Percentiles rank a stretch among this genome's conserved stretches.
These are phyloP conservation scores for Euphorbia schlechtendalii DNA, from an alignment of 441 rosid genomes.

Conservation along the genomic window DNA sequence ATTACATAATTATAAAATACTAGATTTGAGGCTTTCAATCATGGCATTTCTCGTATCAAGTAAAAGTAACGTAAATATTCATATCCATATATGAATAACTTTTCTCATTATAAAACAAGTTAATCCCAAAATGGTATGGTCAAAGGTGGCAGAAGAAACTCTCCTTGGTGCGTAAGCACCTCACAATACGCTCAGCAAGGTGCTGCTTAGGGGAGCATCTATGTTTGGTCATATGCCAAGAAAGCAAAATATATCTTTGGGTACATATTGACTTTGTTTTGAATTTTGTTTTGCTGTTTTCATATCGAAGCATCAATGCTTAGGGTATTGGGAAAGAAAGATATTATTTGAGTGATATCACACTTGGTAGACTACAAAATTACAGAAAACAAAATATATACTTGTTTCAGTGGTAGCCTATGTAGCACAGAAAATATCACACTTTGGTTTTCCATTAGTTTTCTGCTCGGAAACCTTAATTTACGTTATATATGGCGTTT, in stretches of 20 bases:
- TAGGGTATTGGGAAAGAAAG: background rate
- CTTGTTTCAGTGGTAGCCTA: background rate
- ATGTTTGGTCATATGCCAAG: background rate
- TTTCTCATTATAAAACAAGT: background rate
- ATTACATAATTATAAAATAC: background rate
- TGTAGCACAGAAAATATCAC: too few relatives aligned
- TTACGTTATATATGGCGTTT: too few relatives aligned
- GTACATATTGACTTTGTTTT: background rate
- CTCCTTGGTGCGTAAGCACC: background rate
- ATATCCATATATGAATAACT: background rate
- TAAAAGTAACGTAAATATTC: background rate
- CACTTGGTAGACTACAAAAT: background rate
- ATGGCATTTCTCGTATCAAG: background rate
- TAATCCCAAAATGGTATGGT: background rate
- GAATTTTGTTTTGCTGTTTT: background rate
- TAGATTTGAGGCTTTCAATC: background rate
- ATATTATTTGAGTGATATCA: background rate
- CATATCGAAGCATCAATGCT: background rate
- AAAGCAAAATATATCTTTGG: background rate
- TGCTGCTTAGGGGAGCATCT: background rate
- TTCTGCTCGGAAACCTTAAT: too few relatives aligned
- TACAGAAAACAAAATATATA: background rate
- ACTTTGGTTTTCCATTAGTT: too few relatives aligned
- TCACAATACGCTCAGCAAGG: background rate
- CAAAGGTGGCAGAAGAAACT: background rate